Evolutionary conservation across 2,329 filamentous ascomycete genomes (phyloP), one percentile per base, ranked within the genome.

Genomic region (Curvularia sp.): DNA sequence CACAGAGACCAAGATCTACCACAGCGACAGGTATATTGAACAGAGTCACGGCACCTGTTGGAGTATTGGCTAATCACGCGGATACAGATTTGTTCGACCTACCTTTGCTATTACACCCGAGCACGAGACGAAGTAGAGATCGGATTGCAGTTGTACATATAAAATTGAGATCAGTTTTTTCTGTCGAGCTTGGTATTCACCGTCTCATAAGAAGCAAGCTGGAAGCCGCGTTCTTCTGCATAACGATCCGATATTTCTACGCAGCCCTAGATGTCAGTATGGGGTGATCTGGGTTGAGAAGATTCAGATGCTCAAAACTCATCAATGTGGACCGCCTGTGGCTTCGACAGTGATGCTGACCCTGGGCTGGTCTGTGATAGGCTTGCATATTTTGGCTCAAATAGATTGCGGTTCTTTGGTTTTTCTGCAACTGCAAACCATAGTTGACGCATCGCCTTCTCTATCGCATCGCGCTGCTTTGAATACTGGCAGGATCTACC

Each of bases 1-100:
- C 56, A 88, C 89, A 65, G 90, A 94, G 79, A 87, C 86, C 52
- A 91, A 89, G 81, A 85, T 96, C 49, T 99, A 97, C 82, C 86
- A 98, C 82, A 88, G 86, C 67, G 93, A 97, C 75, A 85, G 92
- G 92, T 97, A 82, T 66, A 90, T 78, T 52, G 12, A 9, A 3
- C 7, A 8, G 3, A 15, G 19, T 21, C 13, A 15, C 10, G 19
- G 12, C 15, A 5, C 27, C 21, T 5, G 12, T 4, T 25, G 9
- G 34, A 9, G 13, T n/a, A 3, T 27, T 30, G 21, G 46, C 60
- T 71, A 57, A 68, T 49, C 3, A 36, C n/a, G 10, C 43, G 9
- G 36, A 27, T 53, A 8, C 57, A 78, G 76, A 60, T 78, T 78
- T 59, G 88, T 96, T 72, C 86, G 91, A 75, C 92, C 92, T 65